A percentile compares a stretch with the other conserved stretches of the same genome.
Conservation (phyloP, 192 early-diverging fungal genomes). For the Pilaira anomala region DNA sequence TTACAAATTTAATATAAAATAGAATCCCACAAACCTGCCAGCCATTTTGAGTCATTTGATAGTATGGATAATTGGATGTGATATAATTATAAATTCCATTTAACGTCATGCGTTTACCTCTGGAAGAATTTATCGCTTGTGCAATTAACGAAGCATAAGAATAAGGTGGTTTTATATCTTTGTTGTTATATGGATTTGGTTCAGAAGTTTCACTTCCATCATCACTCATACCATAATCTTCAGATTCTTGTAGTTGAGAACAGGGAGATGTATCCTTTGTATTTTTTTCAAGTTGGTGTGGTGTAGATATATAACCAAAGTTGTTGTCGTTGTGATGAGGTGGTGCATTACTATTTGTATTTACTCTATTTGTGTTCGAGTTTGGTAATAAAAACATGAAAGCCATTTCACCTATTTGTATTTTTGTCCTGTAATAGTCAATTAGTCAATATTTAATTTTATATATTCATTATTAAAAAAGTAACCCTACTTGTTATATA, state of each 20-base stretch:
- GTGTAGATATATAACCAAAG: slow-evolving; percentile 34
- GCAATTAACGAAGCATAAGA: slow-evolving; percentile 92
- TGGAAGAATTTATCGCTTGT: slow-evolving; percentile 80
- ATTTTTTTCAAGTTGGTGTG: slow-evolving; percentile 28
- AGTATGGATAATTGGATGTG: slow-evolving; percentile 82
- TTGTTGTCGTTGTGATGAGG: slow-evolving; percentile 9
- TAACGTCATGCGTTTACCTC: slow-evolving; percentile 72
- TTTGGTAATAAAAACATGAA: slow-evolving; percentile 76
- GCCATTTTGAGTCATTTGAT: slow-evolving; percentile 79
- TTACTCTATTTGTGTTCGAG: slow-evolving; percentile 35
- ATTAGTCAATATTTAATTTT: not conserved
- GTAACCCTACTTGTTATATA: slow-evolving; percentile 58
- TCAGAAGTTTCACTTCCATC: slow-evolving; percentile 27
- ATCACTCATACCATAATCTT: slow-evolving; percentile 4
- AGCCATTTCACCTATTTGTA: slow-evolving; percentile 82
- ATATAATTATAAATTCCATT: slow-evolving; percentile 92
- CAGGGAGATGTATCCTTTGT: not conserved
- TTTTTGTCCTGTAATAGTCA: slow-evolving; percentile 51
- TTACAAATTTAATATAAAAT: slow-evolving; percentile 86
- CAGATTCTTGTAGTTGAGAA: not conserved
- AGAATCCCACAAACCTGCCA: slow-evolving; percentile 69
- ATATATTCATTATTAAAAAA: not conserved
- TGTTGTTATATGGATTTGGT: slow-evolving; percentile 22
- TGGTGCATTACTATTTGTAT: slow-evolving; percentile 4
- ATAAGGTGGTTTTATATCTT: slow-evolving; percentile 72